phyloP scores from a whole-genome alignment of 2,329 filamentous ascomycete genomes.

The Arthrobotrys iridis region DNA sequence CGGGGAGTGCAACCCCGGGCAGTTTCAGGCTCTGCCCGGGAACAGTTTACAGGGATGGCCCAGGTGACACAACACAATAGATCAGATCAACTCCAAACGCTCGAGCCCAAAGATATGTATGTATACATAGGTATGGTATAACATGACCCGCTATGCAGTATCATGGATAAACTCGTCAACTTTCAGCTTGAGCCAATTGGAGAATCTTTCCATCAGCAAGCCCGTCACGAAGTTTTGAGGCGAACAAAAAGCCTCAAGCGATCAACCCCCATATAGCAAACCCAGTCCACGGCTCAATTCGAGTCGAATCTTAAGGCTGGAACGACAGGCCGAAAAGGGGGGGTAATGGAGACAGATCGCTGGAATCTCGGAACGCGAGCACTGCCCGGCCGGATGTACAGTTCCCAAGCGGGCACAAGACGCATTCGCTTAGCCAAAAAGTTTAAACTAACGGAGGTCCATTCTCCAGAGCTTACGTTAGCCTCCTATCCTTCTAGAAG shows the following conservation, averaged over 20 bases:
- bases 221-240: neutral
- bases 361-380: conserved; percentile 35
- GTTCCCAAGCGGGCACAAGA: conserved; percentile 36
- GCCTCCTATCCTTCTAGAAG: conserved; percentile 13
- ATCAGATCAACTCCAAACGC: conserved; percentile 12
- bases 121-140: conserved; percentile 3
- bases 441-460: conserved; percentile 40
- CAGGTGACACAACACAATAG: conserved; percentile 17
- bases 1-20: neutral
- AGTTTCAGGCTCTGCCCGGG: conserved; percentile 4
- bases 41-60: neutral
- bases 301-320: neutral
- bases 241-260: conserved; percentile 2
- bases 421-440: conserved; percentile 49
- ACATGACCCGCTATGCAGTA: conserved; percentile 22
- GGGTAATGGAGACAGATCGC: conserved; percentile 18
- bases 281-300: neutral
- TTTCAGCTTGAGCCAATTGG: conserved; percentile 12
- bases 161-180: neutral
- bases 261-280: neutral
- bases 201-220: neutral
- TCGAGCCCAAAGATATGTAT: neutral
- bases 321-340: conserved; percentile 5
- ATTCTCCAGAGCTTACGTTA: neutral
- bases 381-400: conserved; percentile 34